phyloP scores from a whole-genome alignment of 345 rosid genomes.

The Brassica nigra region DNA sequence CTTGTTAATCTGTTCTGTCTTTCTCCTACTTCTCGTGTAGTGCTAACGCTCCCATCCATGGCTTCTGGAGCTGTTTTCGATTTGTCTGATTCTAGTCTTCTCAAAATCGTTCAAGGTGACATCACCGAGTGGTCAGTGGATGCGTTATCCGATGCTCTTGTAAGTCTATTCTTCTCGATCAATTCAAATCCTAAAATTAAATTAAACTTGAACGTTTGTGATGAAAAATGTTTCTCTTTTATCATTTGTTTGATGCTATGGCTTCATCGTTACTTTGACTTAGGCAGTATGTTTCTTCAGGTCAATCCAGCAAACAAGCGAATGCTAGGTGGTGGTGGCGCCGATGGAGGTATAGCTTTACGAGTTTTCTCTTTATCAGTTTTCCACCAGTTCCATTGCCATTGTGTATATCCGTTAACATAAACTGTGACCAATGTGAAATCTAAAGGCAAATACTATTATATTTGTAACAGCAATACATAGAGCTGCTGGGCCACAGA shows the following conservation, averaged over 20 bases:
- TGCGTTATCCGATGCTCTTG: constrained; percentile 85
- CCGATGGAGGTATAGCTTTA: constrained; percentile 71
- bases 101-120: constrained; percentile 74
- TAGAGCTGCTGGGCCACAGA: constrained; percentile 78
- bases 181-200: not conserved
- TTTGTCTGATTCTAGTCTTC: constrained; percentile 55
- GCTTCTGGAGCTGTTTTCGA: constrained; percentile 47
- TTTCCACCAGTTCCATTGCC: not conserved
- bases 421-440: not conserved
- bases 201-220: not conserved
- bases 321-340: constrained; percentile 97
- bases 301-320: constrained; percentile 81
- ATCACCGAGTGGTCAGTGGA: constrained; percentile 82
- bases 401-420: constrained; percentile 3
- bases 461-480: constrained; percentile 55
- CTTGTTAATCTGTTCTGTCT: constrained; percentile 1
- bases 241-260: not conserved
- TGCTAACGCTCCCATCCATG: constrained; percentile 42
- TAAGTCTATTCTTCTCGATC: constrained; percentile 37
- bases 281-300: constrained; percentile 35
- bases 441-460: not conserved
- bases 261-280: not conserved
- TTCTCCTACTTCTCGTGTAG: constrained; percentile 8
- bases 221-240: not conserved
- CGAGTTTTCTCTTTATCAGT: not conserved